These are phyloP conservation scores for Pseudogymnoascus sp. DNA, from an alignment of 2,329 filamentous ascomycete species.

Conservation along the genomic window DNA sequence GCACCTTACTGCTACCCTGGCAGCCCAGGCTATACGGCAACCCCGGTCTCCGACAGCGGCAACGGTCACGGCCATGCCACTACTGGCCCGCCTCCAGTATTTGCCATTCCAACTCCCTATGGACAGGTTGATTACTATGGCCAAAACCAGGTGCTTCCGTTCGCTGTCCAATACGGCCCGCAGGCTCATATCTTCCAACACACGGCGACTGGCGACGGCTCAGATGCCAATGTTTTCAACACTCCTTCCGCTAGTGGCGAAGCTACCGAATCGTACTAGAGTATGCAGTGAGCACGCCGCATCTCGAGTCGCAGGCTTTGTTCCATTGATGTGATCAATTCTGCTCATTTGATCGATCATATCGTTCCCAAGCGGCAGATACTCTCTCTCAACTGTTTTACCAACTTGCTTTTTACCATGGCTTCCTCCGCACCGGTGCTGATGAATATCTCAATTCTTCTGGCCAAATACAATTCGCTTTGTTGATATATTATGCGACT, in stretches of 20 bases:
- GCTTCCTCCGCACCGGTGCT: background rate
- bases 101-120: slow-evolving; percentile 1
- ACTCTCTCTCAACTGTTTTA: background rate
- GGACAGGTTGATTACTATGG: background rate
- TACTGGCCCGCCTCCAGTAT: background rate
- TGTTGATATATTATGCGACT: background rate
- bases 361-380: background rate
- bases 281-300: background rate
- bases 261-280: background rate
- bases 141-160: background rate
- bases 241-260: background rate
- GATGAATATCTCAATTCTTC: background rate
- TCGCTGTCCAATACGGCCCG: background rate
- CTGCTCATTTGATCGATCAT: background rate
- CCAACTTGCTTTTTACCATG: background rate
- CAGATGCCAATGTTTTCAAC: background rate
- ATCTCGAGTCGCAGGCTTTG: background rate
- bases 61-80: background rate
- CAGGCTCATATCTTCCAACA: slow-evolving; percentile 2
- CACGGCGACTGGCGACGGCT: background rate
- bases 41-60: background rate
- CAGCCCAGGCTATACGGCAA: background rate
- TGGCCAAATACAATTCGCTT: background rate
- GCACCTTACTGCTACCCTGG: background rate
- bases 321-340: background rate